Conservation (phyloP, 1,284 basidiomycete species). For the Apiotrichum montevideense region DNA sequence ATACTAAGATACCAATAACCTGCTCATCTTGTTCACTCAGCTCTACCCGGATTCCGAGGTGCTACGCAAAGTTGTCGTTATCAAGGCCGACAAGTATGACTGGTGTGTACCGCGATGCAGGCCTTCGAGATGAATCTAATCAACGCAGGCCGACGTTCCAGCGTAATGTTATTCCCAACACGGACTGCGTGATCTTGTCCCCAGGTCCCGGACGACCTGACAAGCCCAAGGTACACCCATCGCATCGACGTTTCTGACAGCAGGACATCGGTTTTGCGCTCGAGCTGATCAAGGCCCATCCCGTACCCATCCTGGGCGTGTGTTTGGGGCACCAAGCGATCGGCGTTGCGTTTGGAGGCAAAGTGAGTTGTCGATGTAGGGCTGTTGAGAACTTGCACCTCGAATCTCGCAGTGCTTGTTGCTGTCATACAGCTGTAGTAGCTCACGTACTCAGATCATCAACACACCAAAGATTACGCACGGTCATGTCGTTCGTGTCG, state of each 20-base stretch:
- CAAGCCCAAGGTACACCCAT: conserved; percentile 21
- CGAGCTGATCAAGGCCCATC: conserved; percentile 35
- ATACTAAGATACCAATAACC: conserved; percentile 45
- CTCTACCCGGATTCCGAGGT: conserved; percentile 43
- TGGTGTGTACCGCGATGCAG: conserved; percentile 28
- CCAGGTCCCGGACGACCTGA: conserved; percentile 47
- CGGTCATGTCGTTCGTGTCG: conserved; percentile 67
- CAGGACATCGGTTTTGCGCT: conserved; percentile 47
- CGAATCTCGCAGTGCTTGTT: too few relatives aligned
- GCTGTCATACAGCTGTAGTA: too few relatives aligned
- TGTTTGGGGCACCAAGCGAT: conserved; percentile 91
- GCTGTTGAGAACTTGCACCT: too few relatives aligned
- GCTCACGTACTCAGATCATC: conserved; percentile 30
- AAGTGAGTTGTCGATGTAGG: conserved; percentile 25
- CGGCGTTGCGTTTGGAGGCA: conserved; percentile 67
- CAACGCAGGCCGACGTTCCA: conserved; percentile 37
- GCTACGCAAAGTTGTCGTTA: conserved; percentile 42
- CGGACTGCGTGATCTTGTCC: conserved; percentile 48
- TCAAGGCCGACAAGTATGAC: conserved; percentile 44
- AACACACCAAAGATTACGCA: conserved; percentile 53
- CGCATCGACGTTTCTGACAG: not conserved
- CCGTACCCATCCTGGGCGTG: conserved; percentile 52
- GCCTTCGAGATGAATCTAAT: conserved; percentile 11
- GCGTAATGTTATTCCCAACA: conserved; percentile 33
- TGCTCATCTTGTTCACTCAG: conserved; percentile 45